Conservation (phyloP, 768 basidiomycete species). For the Lentinula guzmanii region DNA sequence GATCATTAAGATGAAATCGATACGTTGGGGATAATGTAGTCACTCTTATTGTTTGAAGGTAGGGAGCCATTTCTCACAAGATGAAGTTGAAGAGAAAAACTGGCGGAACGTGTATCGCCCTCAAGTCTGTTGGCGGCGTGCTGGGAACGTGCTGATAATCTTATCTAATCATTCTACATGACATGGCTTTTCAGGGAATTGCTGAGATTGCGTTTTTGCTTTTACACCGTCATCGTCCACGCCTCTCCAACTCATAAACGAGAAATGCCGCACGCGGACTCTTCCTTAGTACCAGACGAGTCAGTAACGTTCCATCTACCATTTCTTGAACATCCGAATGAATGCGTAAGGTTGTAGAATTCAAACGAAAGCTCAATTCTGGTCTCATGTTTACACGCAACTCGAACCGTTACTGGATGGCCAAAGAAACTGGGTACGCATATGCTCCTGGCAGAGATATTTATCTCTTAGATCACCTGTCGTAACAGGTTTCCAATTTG, state of each 20-base stretch:
- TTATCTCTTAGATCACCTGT: background rate
- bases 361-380: conserved; percentile 71
- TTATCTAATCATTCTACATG: background rate
- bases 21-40: conserved; percentile 10
- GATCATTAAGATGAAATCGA: background rate
- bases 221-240: conserved; percentile 2
- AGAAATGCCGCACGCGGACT: conserved; percentile 80
- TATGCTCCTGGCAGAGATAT: background rate
- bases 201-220: background rate
- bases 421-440: conserved; percentile 71
- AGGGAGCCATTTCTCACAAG: conserved; percentile 56
- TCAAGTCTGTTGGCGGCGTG: background rate
- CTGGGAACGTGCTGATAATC: background rate
- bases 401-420: conserved; percentile 56
- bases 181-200: background rate
- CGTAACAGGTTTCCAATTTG: conserved; percentile 70
- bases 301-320: conserved; percentile 11
- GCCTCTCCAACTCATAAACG: background rate
- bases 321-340: too few species aligned
- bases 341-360: conserved; percentile 31
- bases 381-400: conserved; percentile 67
- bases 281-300: conserved; percentile 61
- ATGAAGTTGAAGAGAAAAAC: conserved; percentile 9
- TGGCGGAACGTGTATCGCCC: too few species aligned
- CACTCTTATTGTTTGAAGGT: conserved; percentile 66